Base-by-base conservation (phyloP, 163 green algal genomes). In the Trebouxia gelatinosa region DNA sequence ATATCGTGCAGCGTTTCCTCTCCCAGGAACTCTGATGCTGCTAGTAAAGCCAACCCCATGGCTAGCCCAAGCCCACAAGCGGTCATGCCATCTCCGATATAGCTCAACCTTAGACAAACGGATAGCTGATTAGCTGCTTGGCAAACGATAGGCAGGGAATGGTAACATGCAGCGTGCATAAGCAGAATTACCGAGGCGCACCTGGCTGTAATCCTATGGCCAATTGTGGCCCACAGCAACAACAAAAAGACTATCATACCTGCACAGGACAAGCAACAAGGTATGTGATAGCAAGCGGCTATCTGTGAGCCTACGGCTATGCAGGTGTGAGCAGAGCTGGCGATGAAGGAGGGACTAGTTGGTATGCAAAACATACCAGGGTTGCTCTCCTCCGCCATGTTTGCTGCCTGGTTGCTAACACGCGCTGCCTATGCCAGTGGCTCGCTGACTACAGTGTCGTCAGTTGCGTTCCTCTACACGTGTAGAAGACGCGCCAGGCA, bases 241-340 rank as follows among this genome's bases (percentile, higher is more conserved):
- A 90, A 78, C n/a, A 91, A 83, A 16, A 91, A 71, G 46, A 92
- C 88, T 38, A 92, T 77, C 3, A 91, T 61, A 39, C 81, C 88
- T 91, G 86, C 70, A 78, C 29, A 43, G 40, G 17, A 26, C 31
- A 26, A 48, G 61, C 16, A n/a, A n/a, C n/a, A n/a, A n/a, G n/a
- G n/a, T n/a, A n/a, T n/a, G n/a, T n/a, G n/a, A n/a, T n/a, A n/a
- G n/a, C n/a, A n/a, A n/a, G n/a, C n/a, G n/a, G n/a, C n/a, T n/a
- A n/a, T n/a, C n/a, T n/a, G n/a, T n/a, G n/a, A n/a, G n/a, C n/a
- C n/a, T n/a, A n/a, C n/a, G n/a, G n/a, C n/a, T n/a, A n/a, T n/a
- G n/a, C n/a, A n/a, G n/a, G n/a, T n/a, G n/a, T n/a, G n/a, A n/a
- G n/a, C n/a, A n/a, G n/a, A n/a, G n/a, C n/a, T n/a, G n/a, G n/a